Evolutionary conservation across 2,329 filamentous ascomycete genomes (phyloP), one percentile per base, ranked within the genome.

Genomic region (Emydomyces testavorans): DNA sequence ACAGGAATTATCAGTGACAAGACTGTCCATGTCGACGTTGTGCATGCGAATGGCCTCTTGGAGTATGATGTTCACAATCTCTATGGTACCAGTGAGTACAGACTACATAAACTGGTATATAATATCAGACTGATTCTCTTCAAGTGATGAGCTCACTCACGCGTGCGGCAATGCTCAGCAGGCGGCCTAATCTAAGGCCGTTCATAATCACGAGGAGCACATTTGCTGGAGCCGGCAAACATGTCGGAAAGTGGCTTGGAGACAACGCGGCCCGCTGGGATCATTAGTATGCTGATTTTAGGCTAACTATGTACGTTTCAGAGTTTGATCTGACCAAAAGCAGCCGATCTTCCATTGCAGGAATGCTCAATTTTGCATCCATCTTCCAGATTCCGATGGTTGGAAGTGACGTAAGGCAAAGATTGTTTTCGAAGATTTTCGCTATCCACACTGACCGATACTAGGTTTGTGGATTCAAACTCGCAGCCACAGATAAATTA

Each of bases 41-140:
- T 82, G 2, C 84, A 92, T 58, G 70, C 76, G 38, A 83, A 85
- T 55, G 85, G 84, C 3, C 71, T 78, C 1, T 62, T 77, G 34
- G 83, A 93, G 60, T 94, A 94, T 59, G 85, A 93, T 60, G 78
- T 85, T 21, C 87, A 94, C 71, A 92, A 85, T 58, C 66, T 92
- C 1, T 90, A 74, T 58, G 85, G 85, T 2, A 41, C 38, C 0
- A 75, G 84, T 57, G 79, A 82, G 61, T 84, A n/a, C n/a, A n/a
- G n/a, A n/a, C n/a, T 89, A 54, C 71, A 87, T 49, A 83, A 83
- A 51, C 83, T 84, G 7, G 92, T 86, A 0, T 86, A 87, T 60
- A 68, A 82, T 39, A 83, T 79, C 75, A 21, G 29, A 11, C 23
- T 41, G 11, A 41, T 16, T 5, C 11, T 28, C 4, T 10, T 15